These are phyloP conservation scores for Collybia sordida DNA, from an alignment of 768 basidiomycete species.

Conservation along the genomic window DNA sequence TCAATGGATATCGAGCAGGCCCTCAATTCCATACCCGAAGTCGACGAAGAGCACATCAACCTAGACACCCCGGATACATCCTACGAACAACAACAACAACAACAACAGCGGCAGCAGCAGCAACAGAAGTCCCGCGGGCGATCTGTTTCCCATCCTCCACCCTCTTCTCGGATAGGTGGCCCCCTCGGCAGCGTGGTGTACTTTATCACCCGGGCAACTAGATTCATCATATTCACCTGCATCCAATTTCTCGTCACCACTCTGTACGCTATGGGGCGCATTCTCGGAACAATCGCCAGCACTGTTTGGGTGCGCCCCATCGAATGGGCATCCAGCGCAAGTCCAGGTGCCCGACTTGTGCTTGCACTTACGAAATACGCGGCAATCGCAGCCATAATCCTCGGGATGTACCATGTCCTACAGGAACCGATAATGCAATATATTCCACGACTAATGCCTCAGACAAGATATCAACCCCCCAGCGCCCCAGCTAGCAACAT, in stretches of 20 bases:
- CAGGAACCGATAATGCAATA: constrained; percentile 30
- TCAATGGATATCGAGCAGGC: constrained; percentile 49
- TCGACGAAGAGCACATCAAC: constrained; percentile 48
- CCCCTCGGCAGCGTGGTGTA: constrained; percentile 41
- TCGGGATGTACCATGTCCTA: constrained; percentile 40
- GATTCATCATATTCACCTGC: constrained; percentile 19
- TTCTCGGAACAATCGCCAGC: constrained; percentile 45
- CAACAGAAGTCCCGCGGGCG: constrained; percentile 27
- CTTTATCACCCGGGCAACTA: constrained; percentile 21
- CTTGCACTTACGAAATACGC: constrained; percentile 36
- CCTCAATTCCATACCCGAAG: constrained; percentile 64
- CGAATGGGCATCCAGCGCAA: constrained; percentile 33
- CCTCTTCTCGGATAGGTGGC: constrained; percentile 40
- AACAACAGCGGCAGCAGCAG: no score
- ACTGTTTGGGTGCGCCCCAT: constrained; percentile 34
- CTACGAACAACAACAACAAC: constrained; percentile 14
- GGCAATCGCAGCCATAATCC: no score
- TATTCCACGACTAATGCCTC: constrained; percentile 30
- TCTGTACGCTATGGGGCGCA: constrained; percentile 47
- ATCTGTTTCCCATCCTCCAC: constrained; percentile 25
- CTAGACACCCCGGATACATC: constrained; percentile 10
- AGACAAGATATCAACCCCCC: constrained; percentile 49
- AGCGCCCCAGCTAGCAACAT: constrained; percentile 63
- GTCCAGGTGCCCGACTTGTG: constrained; percentile 25
- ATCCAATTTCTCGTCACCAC: constrained; percentile 32